Percentiles rank a stretch among this genome's conserved stretches.
phyloP scores from a whole-genome alignment of 176 grass and related monocot species.

The Avena insularis region DNA sequence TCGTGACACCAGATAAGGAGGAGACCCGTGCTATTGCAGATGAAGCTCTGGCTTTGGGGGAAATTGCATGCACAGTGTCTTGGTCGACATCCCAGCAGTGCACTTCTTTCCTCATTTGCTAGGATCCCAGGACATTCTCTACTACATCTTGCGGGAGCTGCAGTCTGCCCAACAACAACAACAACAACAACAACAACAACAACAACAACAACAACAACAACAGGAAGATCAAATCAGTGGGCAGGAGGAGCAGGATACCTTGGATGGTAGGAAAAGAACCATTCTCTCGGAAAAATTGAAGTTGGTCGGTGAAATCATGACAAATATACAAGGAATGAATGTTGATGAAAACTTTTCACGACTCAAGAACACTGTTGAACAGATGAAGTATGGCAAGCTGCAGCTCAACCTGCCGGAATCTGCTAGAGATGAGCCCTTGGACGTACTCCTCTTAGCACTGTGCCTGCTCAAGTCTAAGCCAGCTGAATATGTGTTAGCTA shows the following conservation, averaged over 20 bases:
- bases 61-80: too few species aligned
- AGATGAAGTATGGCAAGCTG: not conserved
- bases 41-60: too few species aligned
- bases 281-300: not conserved
- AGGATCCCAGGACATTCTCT: conserved; percentile 1
- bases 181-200: not conserved
- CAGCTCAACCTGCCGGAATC: not conserved
- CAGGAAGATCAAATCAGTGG: too few species aligned
- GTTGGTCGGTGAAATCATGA: rapidly evolving
- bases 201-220: not conserved
- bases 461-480: not conserved
- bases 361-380: not conserved
- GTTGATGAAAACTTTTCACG: not conserved
- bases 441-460: not conserved
- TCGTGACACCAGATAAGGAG: too few species aligned
- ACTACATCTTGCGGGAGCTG: conserved; percentile 33
- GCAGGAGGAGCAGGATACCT: not conserved
- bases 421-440: not conserved
- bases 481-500: not conserved
- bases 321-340: not conserved
- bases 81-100: not conserved
- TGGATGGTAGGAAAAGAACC: too few species aligned
- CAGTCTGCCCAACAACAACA: not conserved
- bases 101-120: not conserved
- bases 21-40: too few species aligned